phyloP scores from a whole-genome alignment of 306 rosid genomes.

The Begonia fuchsioides region DNA sequence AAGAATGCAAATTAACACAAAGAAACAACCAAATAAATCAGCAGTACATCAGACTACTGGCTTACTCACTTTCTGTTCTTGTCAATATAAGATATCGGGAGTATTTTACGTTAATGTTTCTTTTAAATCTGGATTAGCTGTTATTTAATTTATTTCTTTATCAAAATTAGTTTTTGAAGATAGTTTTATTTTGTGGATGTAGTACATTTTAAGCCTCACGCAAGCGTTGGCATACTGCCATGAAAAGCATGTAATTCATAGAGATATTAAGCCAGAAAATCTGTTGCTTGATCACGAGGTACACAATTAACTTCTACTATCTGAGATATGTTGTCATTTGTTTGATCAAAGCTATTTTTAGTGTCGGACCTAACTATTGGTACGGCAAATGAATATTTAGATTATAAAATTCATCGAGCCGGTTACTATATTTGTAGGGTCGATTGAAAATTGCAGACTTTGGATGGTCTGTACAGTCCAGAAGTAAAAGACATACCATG shows the following conservation, averaged over 20 bases:
- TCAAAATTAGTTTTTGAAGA: neutral
- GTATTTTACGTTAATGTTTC: neutral
- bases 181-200: conserved; percentile 11
- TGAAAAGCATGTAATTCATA: conserved; percentile 79
- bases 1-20: too few species aligned
- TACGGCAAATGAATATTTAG: too few species aligned
- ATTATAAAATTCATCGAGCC: too few species aligned
- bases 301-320: neutral
- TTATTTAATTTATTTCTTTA: neutral
- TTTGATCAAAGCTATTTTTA: neutral
- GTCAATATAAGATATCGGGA: too few species aligned
- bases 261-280: conserved; percentile 92
- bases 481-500: conserved; percentile 66
- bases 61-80: too few species aligned
- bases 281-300: conserved; percentile 86
- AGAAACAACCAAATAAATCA: too few species aligned
- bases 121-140: neutral
- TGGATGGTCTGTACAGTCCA: conserved; percentile 91
- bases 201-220: conserved; percentile 74
- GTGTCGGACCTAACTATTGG: neutral
- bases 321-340: neutral
- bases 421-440: conserved; percentile 32
- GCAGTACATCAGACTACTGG: too few species aligned
- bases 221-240: conserved; percentile 83
- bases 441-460: conserved; percentile 83